Base-by-base conservation (phyloP, 179 eudicot species). In the Drosera spatulata region DNA sequence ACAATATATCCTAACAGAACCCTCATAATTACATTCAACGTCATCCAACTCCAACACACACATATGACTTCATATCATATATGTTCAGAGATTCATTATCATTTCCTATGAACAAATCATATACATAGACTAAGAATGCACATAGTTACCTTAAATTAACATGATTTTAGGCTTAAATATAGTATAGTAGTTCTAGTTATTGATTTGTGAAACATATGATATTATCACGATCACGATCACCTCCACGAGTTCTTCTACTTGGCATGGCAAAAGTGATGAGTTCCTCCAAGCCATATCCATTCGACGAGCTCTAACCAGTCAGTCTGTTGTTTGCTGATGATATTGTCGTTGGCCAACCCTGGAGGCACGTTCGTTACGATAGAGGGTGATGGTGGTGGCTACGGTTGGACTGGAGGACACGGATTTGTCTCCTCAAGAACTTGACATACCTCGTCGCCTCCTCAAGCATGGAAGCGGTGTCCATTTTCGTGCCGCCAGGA, bases 391-490 rank as follows among this genome's bases (percentile, higher is more conserved):
- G 75, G 48, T 22, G 53, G 8, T 47, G 50, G n/a, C 13, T 15
- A 37, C 9, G 7, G 9, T 53, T 53, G 41, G 33, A 10, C 61
- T 75, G 73, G 3, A 78, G 77, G 42, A 39, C 69, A 13, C 75
- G 71, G 50, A 78, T 78, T 62, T 77, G 82, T 10, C 73, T 71
- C 63, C 75, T 77, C 61, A 80, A 71, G 63, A 77, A 80, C 79
- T 80, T 80, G 46, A 80, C 75, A 60, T 80, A 80, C 14, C 81
- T 73, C 0, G 74, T 61, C 39, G 85, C 85, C 13, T 80, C 85
- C 41, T 80, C 85, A 7, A 80, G 69, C 85, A 80, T 80, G 11
- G 85, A 80, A 53, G 85, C 85, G 5, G 85, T 80, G 33, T 22
- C 33, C 33, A 22, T 22, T 22, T 22, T 22, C 33, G 33, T 22